phyloP scores from a whole-genome alignment of 768 basidiomycete species.

The Trametes coccinea region DNA sequence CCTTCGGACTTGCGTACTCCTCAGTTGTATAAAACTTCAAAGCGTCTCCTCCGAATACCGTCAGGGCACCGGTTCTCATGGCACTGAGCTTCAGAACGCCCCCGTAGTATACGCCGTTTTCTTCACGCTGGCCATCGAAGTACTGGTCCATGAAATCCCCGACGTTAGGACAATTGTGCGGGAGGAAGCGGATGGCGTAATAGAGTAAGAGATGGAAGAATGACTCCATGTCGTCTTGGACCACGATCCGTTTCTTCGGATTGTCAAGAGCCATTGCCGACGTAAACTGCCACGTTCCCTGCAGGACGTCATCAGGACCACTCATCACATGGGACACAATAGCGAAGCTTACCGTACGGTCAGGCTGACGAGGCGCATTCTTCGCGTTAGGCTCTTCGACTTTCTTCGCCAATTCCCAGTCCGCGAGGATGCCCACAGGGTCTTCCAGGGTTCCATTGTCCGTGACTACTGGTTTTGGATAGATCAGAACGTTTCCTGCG shows the following conservation, averaged over 20 bases:
- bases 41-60: neutral
- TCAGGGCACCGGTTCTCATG: neutral
- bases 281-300: slow-evolving; percentile 18
- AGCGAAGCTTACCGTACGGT: slow-evolving; percentile 3
- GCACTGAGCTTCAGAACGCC: neutral
- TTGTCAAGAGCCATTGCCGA: neutral
- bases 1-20: too few relatives aligned
- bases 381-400: too few relatives aligned
- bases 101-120: neutral
- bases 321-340: too few relatives aligned
- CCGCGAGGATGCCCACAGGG: neutral
- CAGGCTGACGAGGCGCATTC: neutral
- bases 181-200: slow-evolving; percentile 17
- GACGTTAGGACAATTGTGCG: slow-evolving; percentile 12
- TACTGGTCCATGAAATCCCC: slow-evolving; percentile 14
- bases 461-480: neutral
- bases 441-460: neutral
- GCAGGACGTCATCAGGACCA: neutral
- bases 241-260: neutral
- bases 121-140: neutral
- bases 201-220: slow-evolving; percentile 14
- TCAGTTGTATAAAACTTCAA: too few relatives aligned
- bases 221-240: slow-evolving; percentile 15
- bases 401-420: slow-evolving; percentile 14
- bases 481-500: slow-evolving; percentile 12